Percentiles rank a stretch among this genome's conserved stretches.
These are phyloP conservation scores for Tetracentron sinense DNA, from an alignment of 164 flowering plant species.

Conservation along the genomic window DNA sequence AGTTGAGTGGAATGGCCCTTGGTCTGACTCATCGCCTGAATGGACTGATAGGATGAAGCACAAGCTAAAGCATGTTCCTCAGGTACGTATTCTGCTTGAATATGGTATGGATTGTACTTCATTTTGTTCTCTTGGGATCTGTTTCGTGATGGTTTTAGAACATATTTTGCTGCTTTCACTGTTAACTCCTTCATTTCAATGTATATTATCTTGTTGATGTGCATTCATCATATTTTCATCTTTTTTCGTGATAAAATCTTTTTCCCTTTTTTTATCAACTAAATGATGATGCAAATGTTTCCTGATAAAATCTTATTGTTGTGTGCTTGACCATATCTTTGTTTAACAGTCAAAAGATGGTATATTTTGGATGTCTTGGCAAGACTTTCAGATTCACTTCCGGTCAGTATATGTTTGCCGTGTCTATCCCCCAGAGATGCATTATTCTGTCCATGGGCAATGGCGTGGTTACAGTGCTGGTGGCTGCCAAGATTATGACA, in stretches of 20 bases:
- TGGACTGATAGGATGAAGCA: conserved; percentile 98
- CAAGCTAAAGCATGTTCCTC: conserved; percentile 93
- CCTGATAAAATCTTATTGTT: no score
- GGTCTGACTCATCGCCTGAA: conserved; percentile 95
- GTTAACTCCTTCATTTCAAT: no score
- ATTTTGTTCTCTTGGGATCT: background rate
- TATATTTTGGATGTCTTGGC: conserved; percentile 99
- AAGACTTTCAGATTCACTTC: conserved; percentile 98
- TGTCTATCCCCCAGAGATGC: conserved; percentile 97
- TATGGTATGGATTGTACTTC: background rate
- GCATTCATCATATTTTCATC: background rate
- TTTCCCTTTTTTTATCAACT: no score
- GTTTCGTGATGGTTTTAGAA: background rate
- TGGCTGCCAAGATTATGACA: conserved; percentile 96
- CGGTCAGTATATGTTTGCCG: conserved; percentile 98
- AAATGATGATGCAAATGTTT: no score
- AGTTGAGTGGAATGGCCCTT: conserved; percentile 99
- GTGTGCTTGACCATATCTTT: conserved; percentile 3
- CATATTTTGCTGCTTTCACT: background rate
- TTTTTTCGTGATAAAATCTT: background rate
- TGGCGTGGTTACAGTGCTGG: conserved; percentile 99
- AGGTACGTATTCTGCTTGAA: conserved; percentile 39
- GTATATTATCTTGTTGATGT: background rate
- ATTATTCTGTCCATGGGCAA: conserved; percentile 88
- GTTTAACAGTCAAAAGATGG: conserved; percentile 88